Base-by-base conservation (phyloP, 495 filamentous ascomycete species). In the Penicillium atrosanguineum region DNA sequence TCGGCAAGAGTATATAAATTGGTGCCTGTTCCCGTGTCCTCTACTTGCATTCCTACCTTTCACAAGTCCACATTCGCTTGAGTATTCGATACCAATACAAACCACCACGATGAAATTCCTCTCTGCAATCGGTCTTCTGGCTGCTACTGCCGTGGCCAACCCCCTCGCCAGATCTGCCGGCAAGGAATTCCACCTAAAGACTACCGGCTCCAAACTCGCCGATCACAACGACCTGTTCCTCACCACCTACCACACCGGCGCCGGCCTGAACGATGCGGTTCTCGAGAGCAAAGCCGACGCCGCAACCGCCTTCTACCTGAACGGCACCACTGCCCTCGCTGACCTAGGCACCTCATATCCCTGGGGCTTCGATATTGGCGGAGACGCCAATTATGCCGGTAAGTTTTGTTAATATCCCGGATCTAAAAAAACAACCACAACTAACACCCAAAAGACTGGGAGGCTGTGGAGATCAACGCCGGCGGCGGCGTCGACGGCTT, bases 171-270 rank as follows among this genome's bases (percentile, higher is more conserved):
- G 45, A 20, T n/a, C 60, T 29, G 8, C 62, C 4, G 61, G 60
- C n/a, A 62, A 61, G 19, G 51, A 60, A 16, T 81, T 79, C 60
- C 62, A 70, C 46, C 65, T 81, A 25, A 77, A 77, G 64, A 76
- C 75, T 8, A 55, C 57, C 3, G 69, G 61, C 15, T 61, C 73
- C 20, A 43, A 36, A 9, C 66, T 67, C 50, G 28, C 61, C 1
- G 50, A 66, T 0, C 65, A 72, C 57, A 74, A 76, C 56, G 52
- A 72, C 46, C 76, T 79, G 46, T 79, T 73, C 39, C 65, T 78
- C 42, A 64, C 68, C n/a, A 57, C 66, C 55, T 80, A 79, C 52
- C 76, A 79, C 67, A 77, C 74, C 7, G 77, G 76, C 23, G 74
- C 76, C 9, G 77, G 73, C 11, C 46, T 73, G 16, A 73, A 69